These are phyloP conservation scores for Silene noctiflora DNA, from an alignment of 179 eudicot genomes.

Conservation along the genomic window DNA sequence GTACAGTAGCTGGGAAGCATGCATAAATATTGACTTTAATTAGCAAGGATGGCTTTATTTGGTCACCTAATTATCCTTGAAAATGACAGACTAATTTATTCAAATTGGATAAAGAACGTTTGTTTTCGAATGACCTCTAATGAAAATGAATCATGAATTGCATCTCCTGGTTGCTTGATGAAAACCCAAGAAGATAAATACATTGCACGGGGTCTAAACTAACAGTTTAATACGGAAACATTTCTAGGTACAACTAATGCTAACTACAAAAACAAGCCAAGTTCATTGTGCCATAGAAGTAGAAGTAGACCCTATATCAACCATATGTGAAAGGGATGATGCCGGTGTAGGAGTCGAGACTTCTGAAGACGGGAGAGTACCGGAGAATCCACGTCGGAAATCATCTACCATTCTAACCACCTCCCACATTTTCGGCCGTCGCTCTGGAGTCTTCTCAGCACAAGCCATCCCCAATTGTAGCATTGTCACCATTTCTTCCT, in stretches of 20 bases:
- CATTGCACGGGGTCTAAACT: too few relatives aligned
- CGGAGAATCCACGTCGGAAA: conserved; percentile 38
- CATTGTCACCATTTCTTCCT: conserved; percentile 85
- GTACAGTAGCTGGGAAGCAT: conserved; percentile 12
- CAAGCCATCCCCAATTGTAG: conserved; percentile 68
- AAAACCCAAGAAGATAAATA: not conserved
- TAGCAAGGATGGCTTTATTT: not conserved
- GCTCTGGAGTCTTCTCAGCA: conserved; percentile 47
- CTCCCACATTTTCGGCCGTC: conserved; percentile 62
- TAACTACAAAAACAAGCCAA: conserved; percentile 14
- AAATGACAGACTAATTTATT: not conserved
- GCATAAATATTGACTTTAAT: not conserved
- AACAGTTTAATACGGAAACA: not conserved
- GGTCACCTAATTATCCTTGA: conserved; percentile 11
- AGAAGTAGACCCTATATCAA: conserved; percentile 41
- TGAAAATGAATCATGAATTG: too few relatives aligned
- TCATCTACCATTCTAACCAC: conserved; percentile 60
- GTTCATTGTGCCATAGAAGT: conserved; percentile 19
- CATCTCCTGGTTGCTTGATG: too few relatives aligned
- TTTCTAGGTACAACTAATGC: conserved; percentile 20
- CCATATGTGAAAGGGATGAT: conserved; percentile 27
- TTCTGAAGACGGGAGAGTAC: conserved; percentile 43
- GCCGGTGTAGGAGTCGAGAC: conserved; percentile 49
- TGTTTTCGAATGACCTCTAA: too few relatives aligned
- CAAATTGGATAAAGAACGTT: too few relatives aligned